Base-by-base conservation (phyloP, 176 grass and related monocot genomes). In the Bothriochloa decipiens region DNA sequence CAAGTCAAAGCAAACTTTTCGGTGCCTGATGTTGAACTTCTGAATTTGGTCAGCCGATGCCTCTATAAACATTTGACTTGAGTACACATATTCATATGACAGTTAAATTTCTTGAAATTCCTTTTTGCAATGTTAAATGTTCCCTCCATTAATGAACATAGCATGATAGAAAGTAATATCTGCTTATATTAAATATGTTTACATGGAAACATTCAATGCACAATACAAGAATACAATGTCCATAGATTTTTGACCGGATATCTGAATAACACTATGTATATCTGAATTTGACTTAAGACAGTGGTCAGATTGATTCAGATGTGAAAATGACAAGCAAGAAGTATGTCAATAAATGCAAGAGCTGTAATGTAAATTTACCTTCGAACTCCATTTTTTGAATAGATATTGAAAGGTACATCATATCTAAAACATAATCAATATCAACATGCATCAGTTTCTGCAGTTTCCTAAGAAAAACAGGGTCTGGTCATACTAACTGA, bases 301-400 rank as follows among this genome's bases (percentile, higher is more conserved):
- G 46, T 45, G 39, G 11, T 61, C 40, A 15, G 61, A 11, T 29
- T 55, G 36, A 58, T 76, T 58, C 49, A 8, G 22, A 11, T 29
- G 26, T 17, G 45, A 62, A 70, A 71, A 83, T 49, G 39, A 13
- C 16, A 40, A 39, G 16, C 42, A 62, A 2, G 27, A 62, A 37
- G 42, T 69, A 43, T 39, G 49, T 7, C 68, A 63, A 27, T 55
- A 18, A 65, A 72, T 72, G 53, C 53, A 79, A 79, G 33, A 52
- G 40, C 8, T 18, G 11, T 72, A 72, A 72, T n/a, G 1, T 40
- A 35, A 2, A 6, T 18, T 32, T 72, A 12, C 52, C 41, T 9
- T 50, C 10, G 17, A 20, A 20, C 14, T 77, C 52, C 1, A 17
- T 29, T 64, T 3, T 83, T 32, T 14, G 12, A 28, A 60, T 50